Evolutionary conservation across 2,329 filamentous ascomycete genomes (phyloP), one percentile per base, ranked within the genome.

Genomic region (Cladophialophora immunda): DNA sequence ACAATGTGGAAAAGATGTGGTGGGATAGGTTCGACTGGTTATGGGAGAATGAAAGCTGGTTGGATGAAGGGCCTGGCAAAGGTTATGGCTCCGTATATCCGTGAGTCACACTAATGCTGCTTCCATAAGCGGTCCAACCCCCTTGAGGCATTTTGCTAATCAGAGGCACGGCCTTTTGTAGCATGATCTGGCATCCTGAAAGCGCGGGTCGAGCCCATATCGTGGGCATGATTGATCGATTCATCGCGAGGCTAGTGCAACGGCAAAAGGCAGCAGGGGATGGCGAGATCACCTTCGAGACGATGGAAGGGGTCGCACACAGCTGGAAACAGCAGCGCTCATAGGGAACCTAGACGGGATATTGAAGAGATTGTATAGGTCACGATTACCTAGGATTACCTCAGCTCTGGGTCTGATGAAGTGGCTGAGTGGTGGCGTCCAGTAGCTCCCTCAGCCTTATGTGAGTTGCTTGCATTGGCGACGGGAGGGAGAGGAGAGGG

Each of bases 1-100:
- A 82, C 9, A 80, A 85, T 1, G 81, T 89, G 30, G 86, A 89
- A 78, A 80, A 84, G 66, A 85, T 89, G 79, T 89, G 87, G 87
- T 83, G 80, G 71, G 86, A 88, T 71, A 81, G 85, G 13, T 87
- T 89, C 70, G 79, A 84, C 67, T 89, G 82, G 80, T 77, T 88
- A n/a, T 80, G 80, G 64, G 78, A 82, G 58, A 79, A 82, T 34
- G 77, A 78, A 59, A 71, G 71, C 52, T 72, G 70, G 68, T 54
- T 74, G 32, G 71, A 73, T 32, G 70, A 72, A 27, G 72, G 65
- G 15, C 70, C 70, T 29, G 71, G 71, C 15, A 61, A 68, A 61
- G 72, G 68, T 25, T 74, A 72, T 66, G 72, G 72, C 11, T 66
- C 66, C 17, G 67, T 74, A 17, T 73, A 68, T 50, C 67, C 68